These are phyloP conservation scores for Trichoderma aggressivum DNA, from an alignment of 2,329 filamentous ascomycete genomes.

Conservation along the genomic window DNA sequence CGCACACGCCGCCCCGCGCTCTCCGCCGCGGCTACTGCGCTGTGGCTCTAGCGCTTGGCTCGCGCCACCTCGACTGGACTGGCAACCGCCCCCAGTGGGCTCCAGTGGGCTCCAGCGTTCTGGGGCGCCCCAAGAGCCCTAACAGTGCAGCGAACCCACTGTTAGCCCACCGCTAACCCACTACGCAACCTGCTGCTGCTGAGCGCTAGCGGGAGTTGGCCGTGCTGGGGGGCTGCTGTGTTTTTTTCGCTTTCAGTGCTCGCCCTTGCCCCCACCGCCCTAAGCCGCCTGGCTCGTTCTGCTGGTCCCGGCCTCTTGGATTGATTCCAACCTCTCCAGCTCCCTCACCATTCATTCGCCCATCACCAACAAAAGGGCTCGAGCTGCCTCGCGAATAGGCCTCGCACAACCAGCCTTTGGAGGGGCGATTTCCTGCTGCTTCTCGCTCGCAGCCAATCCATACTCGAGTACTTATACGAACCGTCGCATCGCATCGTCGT, in stretches of 20 bases:
- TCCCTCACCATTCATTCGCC: constrained; percentile 13
- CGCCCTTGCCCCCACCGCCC: constrained; percentile 3
- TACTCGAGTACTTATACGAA: background rate
- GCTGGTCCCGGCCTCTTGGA: constrained; percentile 15
- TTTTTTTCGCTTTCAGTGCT: background rate
- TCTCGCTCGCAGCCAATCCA: constrained; percentile 3
- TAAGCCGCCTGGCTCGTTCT: too few species aligned
- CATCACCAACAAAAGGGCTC: constrained; percentile 17
- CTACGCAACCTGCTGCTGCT: constrained; percentile 4
- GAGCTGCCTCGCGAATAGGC: constrained; percentile 16
- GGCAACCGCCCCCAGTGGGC: background rate
- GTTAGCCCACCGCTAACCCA: constrained; percentile 10
- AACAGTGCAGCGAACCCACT: constrained; percentile 9
- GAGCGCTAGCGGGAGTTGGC: constrained; percentile 16
- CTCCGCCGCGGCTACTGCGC: constrained; percentile 18
- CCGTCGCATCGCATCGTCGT: background rate
- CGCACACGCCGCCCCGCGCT: constrained; percentile 18
- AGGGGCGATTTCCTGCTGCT: constrained; percentile 14
- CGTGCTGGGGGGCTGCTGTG: constrained; percentile 6
- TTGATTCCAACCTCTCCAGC: constrained; percentile 9
- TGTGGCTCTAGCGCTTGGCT: constrained; percentile 1
- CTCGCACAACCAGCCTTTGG: constrained; percentile 16
- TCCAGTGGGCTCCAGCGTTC: background rate
- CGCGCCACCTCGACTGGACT: background rate
- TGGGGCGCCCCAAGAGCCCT: background rate